Conservation (phyloP, 495 filamentous ascomycete genomes). For the Neurospora sp. region DNA sequence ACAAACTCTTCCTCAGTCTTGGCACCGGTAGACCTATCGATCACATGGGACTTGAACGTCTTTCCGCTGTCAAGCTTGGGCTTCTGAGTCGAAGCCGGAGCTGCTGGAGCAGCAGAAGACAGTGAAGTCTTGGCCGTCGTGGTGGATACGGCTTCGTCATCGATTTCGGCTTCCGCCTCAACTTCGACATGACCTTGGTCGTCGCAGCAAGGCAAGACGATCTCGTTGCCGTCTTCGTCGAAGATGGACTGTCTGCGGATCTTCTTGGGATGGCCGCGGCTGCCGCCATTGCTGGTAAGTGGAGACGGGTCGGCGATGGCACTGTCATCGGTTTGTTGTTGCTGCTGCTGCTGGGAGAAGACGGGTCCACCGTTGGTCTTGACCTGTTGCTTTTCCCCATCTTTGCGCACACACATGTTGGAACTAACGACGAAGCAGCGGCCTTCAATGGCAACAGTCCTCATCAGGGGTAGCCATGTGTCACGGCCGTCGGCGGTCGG, state of each 20-base stretch:
- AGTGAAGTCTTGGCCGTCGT: slow-evolving; percentile 10
- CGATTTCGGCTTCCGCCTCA: neutral
- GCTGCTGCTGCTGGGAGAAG: neutral
- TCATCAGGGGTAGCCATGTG: slow-evolving; percentile 74
- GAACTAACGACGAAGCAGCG: slow-evolving; percentile 78
- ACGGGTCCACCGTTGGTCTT: neutral
- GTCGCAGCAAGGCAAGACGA: slow-evolving; percentile 21
- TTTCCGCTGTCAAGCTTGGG: neutral
- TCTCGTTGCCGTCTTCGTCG: slow-evolving; percentile 40
- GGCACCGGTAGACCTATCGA: slow-evolving; percentile 1
- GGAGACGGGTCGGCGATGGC: neutral
- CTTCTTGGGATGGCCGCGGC: neutral
- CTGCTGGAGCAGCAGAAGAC: neutral
- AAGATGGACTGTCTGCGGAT: slow-evolving; percentile 24
- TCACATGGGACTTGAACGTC: neutral
- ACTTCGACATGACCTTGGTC: neutral
- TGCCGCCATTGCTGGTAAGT: neutral
- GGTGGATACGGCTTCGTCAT: slow-evolving; percentile 5
- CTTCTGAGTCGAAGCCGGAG: neutral
- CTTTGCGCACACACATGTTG: slow-evolving; percentile 63
- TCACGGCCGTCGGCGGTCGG: slow-evolving; percentile 83
- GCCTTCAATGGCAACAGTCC: slow-evolving; percentile 71
- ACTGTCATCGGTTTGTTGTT: neutral
- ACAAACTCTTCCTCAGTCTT: slow-evolving; percentile 31
- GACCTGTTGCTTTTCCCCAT: neutral